A percentile compares a stretch with the other conserved stretches of the same genome.
phyloP scores from a whole-genome alignment of 1,284 basidiomycete species.

The Lentinula novae-zelandiae region DNA sequence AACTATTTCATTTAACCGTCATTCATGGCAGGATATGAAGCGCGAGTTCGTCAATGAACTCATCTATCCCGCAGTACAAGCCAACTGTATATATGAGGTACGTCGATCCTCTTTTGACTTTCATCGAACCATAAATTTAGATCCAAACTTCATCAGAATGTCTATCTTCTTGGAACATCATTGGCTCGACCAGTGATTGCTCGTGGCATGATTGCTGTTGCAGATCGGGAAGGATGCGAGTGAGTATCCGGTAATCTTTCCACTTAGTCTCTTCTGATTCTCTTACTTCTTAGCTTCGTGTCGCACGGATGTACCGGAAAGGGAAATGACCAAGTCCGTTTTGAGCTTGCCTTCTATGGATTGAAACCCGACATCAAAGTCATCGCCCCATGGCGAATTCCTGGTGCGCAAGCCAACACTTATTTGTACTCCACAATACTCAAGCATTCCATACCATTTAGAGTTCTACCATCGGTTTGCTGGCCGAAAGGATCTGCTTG shows the following conservation, averaged over 20 bases:
- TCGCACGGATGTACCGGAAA: slow-evolving; percentile 99
- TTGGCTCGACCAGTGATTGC: slow-evolving; percentile 98
- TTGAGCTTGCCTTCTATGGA: slow-evolving; percentile 99
- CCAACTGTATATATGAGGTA: slow-evolving; percentile 98
- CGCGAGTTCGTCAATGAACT: slow-evolving; percentile 95
- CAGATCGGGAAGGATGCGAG: slow-evolving; percentile 92
- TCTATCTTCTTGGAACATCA: slow-evolving; percentile 97
- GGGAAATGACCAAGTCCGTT: slow-evolving; percentile 99
- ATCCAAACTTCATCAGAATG: slow-evolving; percentile 53
- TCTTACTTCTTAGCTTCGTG: slow-evolving; percentile 64
- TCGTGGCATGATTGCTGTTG: slow-evolving; percentile 96
- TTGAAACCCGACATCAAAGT: slow-evolving; percentile 99
- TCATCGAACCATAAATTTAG: neutral
- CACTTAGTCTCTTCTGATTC: neutral
- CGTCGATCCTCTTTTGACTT: slow-evolving; percentile 12
- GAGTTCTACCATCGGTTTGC: slow-evolving; percentile 98
- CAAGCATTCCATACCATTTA: slow-evolving; percentile 23
- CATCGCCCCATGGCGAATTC: slow-evolving; percentile 96
- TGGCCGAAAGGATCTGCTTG: slow-evolving; percentile 89
- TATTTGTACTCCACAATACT: neutral
- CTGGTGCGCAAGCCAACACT: slow-evolving; percentile 48
- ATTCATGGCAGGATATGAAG: slow-evolving; percentile 72
- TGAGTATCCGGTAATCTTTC: slow-evolving; percentile 36
- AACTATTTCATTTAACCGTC: neutral
- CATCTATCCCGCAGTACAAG: slow-evolving; percentile 97